Conservation (phyloP, 2,329 filamentous ascomycete genomes). For the Nigrograna mackinnonii region DNA sequence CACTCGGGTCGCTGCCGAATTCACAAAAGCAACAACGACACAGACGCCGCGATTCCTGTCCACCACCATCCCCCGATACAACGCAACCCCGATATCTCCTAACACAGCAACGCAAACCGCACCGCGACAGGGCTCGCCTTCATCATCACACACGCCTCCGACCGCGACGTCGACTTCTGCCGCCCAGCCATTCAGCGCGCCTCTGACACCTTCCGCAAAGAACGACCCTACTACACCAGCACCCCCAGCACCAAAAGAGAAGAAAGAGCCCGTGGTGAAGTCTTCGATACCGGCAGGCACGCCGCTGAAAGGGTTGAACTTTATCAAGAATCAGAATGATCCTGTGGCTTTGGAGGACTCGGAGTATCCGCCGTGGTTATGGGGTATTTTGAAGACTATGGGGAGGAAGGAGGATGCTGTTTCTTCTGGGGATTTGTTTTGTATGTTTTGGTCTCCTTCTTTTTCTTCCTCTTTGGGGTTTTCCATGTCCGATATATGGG, state of each 20-base stretch:
- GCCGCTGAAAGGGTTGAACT: constrained; percentile 74
- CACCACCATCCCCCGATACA: constrained; percentile 20
- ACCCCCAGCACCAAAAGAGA: constrained; percentile 5
- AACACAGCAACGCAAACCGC: constrained; percentile 26
- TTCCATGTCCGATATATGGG: neutral
- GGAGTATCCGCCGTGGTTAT: constrained; percentile 82
- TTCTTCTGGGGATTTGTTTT: constrained; percentile 74
- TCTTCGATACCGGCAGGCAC: constrained; percentile 68
- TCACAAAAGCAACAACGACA: neutral
- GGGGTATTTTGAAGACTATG: constrained; percentile 68
- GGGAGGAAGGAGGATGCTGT: constrained; percentile 57
- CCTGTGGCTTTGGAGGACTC: constrained; percentile 74
- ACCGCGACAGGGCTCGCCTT: constrained; percentile 23
- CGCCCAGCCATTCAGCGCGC: constrained; percentile 51
- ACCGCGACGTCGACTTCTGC: constrained; percentile 49
- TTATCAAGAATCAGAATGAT: constrained; percentile 72
- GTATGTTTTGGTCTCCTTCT: constrained; percentile 57
- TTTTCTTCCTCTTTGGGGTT: neutral
- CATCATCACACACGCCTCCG: constrained; percentile 35
- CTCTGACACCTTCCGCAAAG: constrained; percentile 33
- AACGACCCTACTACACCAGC: constrained; percentile 24
- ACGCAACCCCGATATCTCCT: constrained; percentile 29
- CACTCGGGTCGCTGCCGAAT: constrained; percentile 7
- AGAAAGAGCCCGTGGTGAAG: constrained; percentile 32
- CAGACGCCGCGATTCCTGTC: constrained; percentile 27